phyloP scores from a whole-genome alignment of 192 early-diverging fungal genomes.

The Coemansia sp. region DNA sequence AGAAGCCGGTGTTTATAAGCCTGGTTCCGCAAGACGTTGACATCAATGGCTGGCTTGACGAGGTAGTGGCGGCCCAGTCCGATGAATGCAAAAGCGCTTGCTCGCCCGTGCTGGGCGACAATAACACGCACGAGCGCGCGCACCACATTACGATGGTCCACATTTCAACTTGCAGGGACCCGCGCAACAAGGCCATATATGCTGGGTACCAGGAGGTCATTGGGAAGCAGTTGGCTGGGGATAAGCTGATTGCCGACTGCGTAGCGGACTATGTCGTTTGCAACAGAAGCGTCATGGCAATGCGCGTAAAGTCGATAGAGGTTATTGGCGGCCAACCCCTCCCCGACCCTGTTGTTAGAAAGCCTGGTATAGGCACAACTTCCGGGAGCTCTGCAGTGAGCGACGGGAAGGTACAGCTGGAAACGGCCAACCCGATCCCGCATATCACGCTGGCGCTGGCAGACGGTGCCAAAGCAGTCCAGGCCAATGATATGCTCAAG shows the following conservation, averaged over 20 bases:
- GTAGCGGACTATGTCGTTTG: slow-evolving; percentile 56
- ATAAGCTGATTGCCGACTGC: slow-evolving; percentile 20
- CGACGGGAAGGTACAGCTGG: background rate
- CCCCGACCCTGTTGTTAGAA: slow-evolving; percentile 7
- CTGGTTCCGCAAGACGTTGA: slow-evolving; percentile 22
- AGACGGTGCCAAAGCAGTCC: slow-evolving; percentile 25
- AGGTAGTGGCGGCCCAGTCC: slow-evolving; percentile 6
- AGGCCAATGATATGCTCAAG: slow-evolving; percentile 39
- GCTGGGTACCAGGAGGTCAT: slow-evolving; percentile 22
- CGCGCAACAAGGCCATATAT: slow-evolving; percentile 25
- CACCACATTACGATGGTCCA: slow-evolving; percentile 60
- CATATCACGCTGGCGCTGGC: slow-evolving; percentile 40
- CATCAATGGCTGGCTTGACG: slow-evolving; percentile 16
- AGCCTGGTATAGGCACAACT: background rate
- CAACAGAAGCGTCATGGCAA: slow-evolving; percentile 40
- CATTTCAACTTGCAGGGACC: slow-evolving; percentile 11
- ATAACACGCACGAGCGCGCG: slow-evolving; percentile 4
- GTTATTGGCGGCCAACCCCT: background rate
- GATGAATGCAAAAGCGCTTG: slow-evolving; percentile 21
- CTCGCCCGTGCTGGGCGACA: slow-evolving; percentile 2
- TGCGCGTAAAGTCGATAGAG: slow-evolving; percentile 28
- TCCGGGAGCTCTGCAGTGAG: background rate
- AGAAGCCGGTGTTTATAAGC: slow-evolving; percentile 20
- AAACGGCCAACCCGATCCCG: slow-evolving; percentile 27
- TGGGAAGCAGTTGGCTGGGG: slow-evolving; percentile 13